Conservation (phyloP, 176 grass and related monocot genomes). For the Avena insularis region DNA sequence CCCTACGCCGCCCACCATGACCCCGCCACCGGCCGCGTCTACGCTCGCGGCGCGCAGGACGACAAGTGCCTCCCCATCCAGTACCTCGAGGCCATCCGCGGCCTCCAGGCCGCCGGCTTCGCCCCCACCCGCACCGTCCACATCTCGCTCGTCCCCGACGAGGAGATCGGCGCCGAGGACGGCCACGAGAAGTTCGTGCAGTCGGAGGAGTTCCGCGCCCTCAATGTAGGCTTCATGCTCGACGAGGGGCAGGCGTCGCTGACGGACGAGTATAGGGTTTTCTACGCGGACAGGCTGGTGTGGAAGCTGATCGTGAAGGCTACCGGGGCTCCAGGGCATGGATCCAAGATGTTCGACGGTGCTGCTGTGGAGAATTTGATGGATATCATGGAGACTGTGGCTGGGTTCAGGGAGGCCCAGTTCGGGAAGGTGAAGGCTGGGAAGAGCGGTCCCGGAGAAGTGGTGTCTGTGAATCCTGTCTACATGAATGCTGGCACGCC, state of each 20-base stretch:
- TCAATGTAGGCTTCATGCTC: conserved; percentile 85
- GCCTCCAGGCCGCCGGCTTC: conserved; percentile 62
- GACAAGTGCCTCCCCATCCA: conserved; percentile 95
- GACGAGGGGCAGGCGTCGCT: conserved; percentile 90
- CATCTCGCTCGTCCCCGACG: conserved; percentile 85
- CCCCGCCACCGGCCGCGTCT: conserved; percentile 61
- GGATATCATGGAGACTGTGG: conserved; percentile 63
- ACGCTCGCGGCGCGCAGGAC: conserved; percentile 83
- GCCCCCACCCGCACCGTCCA: conserved; percentile 71
- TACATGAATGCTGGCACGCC: conserved; percentile 87
- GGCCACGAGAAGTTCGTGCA: conserved; percentile 53
- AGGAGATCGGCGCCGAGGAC: conserved; percentile 76
- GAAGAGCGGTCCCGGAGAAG: conserved; percentile 55
- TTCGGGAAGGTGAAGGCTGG: conserved; percentile 74
- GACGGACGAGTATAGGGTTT: conserved; percentile 82
- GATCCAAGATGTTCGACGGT: conserved; percentile 80
- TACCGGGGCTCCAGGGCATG: conserved; percentile 68
- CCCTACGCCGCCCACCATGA: conserved; percentile 71
- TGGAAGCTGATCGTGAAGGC: conserved; percentile 73
- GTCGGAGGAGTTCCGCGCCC: conserved; percentile 67
- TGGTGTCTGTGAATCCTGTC: conserved; percentile 80
- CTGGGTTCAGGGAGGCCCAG: conserved; percentile 71
- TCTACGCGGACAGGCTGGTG: conserved; percentile 79
- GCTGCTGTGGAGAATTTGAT: conserved; percentile 79
- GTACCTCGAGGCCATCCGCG: conserved; percentile 91